phyloP scores from a whole-genome alignment of 225 moss, liverwort and hornwort genomes.

The Polytrichum formosum region DNA sequence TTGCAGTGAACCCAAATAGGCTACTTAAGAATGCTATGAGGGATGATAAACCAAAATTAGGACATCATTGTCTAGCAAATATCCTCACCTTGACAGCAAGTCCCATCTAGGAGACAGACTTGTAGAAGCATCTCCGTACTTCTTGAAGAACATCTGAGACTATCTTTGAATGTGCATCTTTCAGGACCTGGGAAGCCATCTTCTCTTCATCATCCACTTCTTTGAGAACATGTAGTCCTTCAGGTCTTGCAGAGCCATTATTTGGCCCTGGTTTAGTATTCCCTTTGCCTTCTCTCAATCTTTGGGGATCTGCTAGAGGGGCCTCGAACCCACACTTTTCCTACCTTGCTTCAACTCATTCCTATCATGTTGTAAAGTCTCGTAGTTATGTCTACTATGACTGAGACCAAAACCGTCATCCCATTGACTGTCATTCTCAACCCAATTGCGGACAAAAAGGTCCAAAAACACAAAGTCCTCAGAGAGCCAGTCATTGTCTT shows the following conservation, averaged over 20 bases:
- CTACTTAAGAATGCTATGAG: too few relatives aligned
- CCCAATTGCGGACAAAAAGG: constrained; percentile 59
- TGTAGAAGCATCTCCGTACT: constrained; percentile 50
- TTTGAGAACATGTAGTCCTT: constrained; percentile 17
- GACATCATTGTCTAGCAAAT: background rate
- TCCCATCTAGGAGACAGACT: constrained; percentile 11
- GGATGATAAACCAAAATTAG: too few relatives aligned
- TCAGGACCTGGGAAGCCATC: constrained; percentile 18
- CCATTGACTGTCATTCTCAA: constrained; percentile 48
- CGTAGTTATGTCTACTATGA: constrained; percentile 23
- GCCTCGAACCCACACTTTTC: constrained; percentile 23
- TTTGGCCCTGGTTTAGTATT: constrained; percentile 19
- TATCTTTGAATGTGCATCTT: constrained; percentile 50
- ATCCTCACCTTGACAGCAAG: constrained; percentile 44
- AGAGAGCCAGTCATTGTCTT: constrained; percentile 34
- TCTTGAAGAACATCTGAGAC: constrained; percentile 59
- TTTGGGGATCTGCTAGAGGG: constrained; percentile 17
- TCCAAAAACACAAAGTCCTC: constrained; percentile 71
- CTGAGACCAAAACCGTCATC: constrained; percentile 36
- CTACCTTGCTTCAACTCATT: constrained; percentile 16
- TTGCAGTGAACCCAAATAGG: too few relatives aligned
- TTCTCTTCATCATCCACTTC: constrained; percentile 34
- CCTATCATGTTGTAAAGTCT: constrained; percentile 18
- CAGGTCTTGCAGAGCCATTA: constrained; percentile 23
- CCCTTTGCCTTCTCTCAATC: constrained; percentile 20